A percentile compares a stretch with the other conserved stretches of the same genome.
Evolutionary conservation across 192 early-diverging fungal genomes (phyloP).

Genomic region (Gamsiella multidivaricata): DNA sequence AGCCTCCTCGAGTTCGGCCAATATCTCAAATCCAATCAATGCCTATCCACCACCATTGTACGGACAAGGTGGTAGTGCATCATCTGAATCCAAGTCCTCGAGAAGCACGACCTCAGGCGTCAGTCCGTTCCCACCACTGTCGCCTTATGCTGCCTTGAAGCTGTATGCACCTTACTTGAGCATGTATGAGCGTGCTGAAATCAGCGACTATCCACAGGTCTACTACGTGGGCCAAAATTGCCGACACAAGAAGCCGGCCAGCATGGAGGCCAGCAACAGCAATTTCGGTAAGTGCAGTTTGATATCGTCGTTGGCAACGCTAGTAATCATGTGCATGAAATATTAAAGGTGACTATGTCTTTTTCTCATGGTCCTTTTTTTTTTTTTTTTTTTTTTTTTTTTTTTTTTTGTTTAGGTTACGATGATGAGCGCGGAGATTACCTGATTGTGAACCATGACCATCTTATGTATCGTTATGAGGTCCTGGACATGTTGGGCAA

Average conservation of each 20-base stretch:
- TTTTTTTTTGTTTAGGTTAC: conserved; percentile 35
- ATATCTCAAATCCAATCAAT: conserved; percentile 18
- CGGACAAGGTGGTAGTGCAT: conserved; percentile 6
- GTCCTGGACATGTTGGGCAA: conserved; percentile 91
- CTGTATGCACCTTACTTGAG: conserved; percentile 81
- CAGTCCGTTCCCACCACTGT: conserved; percentile 60
- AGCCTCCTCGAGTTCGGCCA: background rate
- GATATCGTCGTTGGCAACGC: no score
- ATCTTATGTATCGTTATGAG: conserved; percentile 95
- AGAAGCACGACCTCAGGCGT: conserved; percentile 23
- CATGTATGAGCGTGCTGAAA: conserved; percentile 88
- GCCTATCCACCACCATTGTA: conserved; percentile 13
- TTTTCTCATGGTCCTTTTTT: no score
- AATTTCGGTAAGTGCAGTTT: conserved; percentile 60
- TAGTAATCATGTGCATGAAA: no score
- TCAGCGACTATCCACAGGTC: conserved; percentile 81
- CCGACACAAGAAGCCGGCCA: conserved; percentile 65
- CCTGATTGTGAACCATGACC: conserved; percentile 86
- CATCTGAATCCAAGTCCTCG: conserved; percentile 22
- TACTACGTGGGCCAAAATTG: conserved; percentile 90
- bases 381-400: no score
- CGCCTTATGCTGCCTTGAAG: conserved; percentile 71
- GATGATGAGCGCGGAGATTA: conserved; percentile 98
- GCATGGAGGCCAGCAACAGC: conserved; percentile 65
- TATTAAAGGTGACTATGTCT: no score